Evolutionary conservation across 2,329 filamentous ascomycete species (phyloP).

Genomic region (Scedosporium apiospermum): DNA sequence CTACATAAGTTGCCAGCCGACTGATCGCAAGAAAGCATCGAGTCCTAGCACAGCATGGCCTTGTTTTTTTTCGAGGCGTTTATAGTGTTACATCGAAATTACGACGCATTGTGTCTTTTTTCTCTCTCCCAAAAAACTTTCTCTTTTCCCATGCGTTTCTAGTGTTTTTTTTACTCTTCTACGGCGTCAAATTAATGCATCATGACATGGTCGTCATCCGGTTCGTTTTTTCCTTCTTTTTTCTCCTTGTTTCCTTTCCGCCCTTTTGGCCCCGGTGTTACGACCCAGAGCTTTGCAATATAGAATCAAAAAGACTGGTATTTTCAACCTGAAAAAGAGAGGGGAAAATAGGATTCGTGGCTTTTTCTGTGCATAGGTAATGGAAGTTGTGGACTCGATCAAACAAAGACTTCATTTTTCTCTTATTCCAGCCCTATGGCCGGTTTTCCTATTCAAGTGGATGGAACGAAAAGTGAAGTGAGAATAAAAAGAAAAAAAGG

Average conservation of each 20-base stretch:
- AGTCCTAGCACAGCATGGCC: constrained; percentile 27
- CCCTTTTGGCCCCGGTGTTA: neutral
- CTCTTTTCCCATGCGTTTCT: constrained; percentile 5
- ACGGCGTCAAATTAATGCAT: neutral
- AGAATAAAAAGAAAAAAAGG: neutral
- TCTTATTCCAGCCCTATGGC: too few relatives aligned
- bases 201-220: neutral
- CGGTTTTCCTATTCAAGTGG: neutral
- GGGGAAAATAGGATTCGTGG: neutral
- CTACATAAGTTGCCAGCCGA: constrained; percentile 17
- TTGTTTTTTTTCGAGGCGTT: constrained; percentile 16
- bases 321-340: neutral
- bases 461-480: neutral
- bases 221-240: neutral
- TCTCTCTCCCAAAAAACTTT: constrained; percentile 8
- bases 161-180: neutral
- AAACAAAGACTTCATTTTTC: neutral
- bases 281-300: neutral
- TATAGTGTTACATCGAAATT: constrained; percentile 27
- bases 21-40: constrained; percentile 19
- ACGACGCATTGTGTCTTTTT: constrained; percentile 15
- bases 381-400: neutral
- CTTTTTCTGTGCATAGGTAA: neutral
- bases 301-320: constrained; percentile 2
- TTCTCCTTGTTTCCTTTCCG: neutral